Conservation (phyloP, 495 filamentous ascomycete genomes). For the Aspergillus sclerotioniger region DNA sequence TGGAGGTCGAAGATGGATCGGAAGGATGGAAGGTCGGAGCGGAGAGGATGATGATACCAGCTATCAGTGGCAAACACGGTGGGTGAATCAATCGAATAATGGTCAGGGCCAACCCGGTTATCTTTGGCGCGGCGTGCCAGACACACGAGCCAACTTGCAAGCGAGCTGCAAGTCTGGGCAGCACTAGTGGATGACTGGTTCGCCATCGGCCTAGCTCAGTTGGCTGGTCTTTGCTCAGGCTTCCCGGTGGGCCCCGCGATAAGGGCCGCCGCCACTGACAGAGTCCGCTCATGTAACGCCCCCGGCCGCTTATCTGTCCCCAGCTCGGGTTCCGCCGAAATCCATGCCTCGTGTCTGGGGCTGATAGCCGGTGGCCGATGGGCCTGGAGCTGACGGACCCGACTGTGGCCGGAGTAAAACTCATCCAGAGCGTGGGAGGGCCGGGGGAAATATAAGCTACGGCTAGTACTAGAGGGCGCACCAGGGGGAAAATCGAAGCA, state of each 20-base stretch:
- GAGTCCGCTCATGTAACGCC: constrained; percentile 3
- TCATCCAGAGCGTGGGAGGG: not conserved
- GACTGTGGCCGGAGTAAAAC: not conserved
- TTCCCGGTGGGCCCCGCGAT: not conserved
- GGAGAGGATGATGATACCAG: not conserved
- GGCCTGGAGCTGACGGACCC: not conserved
- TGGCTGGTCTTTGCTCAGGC: not conserved
- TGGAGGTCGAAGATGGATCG: not conserved
- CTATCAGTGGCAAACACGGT: constrained; percentile 11
- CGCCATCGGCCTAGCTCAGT: not conserved
- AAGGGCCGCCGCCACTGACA: not conserved
- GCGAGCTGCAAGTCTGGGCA: constrained; percentile 6
- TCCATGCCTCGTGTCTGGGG: not conserved
- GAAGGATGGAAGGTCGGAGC: not conserved
- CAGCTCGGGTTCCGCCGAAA: constrained; percentile 6
- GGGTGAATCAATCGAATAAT: constrained; percentile 20
- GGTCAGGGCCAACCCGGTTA: constrained; percentile 10
- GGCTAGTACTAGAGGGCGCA: too few species aligned
- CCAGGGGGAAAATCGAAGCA: not conserved
- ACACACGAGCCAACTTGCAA: constrained; percentile 2
- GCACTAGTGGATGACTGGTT: not conserved
- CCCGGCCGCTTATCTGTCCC: constrained; percentile 1
- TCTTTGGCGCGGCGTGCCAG: constrained; percentile 6
- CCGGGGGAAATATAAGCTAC: too few species aligned
- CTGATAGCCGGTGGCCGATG: not conserved